Base-by-base conservation (phyloP, 768 basidiomycete genomes). In the Mycena chlorophos region DNA sequence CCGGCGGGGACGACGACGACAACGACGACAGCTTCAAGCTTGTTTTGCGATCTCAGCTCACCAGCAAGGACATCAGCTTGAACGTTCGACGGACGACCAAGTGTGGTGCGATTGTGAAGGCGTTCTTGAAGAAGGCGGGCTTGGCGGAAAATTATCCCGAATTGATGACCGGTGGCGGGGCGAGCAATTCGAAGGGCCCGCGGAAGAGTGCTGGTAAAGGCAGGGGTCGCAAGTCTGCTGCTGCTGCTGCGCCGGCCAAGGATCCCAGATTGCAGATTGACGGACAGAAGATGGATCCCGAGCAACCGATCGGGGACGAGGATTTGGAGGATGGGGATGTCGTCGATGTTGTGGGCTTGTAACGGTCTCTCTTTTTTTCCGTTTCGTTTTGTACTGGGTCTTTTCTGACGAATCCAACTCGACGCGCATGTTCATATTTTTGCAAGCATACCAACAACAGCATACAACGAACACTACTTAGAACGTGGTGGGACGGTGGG, bases 291-390 rank as follows among this genome's bases (percentile, higher is more conserved):
- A 77, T 89, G 76, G 75, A 75, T n/a, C 74, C 82, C 30, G 73
- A 79, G 20, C 69, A 74, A 5, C 78, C 79, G 56, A 90, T 93
- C 54, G 79, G 85, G 12, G 81, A 83, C 14, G 78, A 80, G 19
- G 89, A 88, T 56, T 61, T 91, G 57, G 90, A 91, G 60, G 89
- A 93, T 58, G 90, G 89, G 0, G 90, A 93, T 68, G 66, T 85
- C 73, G 81, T 92, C 19, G 90, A 93, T 54, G 81, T 92, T 31
- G 78, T 83, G 56, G 89, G 84, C 16, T 62, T 89, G 38, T 82
- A 57, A 46, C 22, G 10, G 10, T 43, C 16, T 16, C 16, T 8
- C 16, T 19, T 8, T 43, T 6, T 20, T 10, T 10, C 20, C 54
- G 63, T 73, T 75, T 73, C 71, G 75, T 75, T 46, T 46, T 46